Percentiles rank a stretch among this genome's conserved stretches.
These are phyloP conservation scores for Paratinospora sagittata DNA, from an alignment of 164 flowering plant species.

Conservation along the genomic window DNA sequence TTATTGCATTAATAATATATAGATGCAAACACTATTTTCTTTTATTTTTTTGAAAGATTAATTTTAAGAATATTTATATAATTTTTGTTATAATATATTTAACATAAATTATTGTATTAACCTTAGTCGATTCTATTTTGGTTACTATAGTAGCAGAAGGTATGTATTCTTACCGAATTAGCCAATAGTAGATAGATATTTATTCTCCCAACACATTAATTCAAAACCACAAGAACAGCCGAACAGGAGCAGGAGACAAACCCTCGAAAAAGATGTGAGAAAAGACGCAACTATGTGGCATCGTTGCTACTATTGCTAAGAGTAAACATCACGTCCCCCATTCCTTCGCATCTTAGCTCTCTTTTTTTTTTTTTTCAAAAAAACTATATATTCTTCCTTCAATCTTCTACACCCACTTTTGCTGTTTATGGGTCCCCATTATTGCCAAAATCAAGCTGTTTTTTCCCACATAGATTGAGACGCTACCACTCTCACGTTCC, in stretches of 20 bases:
- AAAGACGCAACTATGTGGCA: slow-evolving; percentile 1
- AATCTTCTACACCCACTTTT: not conserved
- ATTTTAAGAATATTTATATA: too few species aligned
- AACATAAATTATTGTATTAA: too few species aligned
- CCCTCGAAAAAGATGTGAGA: not conserved
- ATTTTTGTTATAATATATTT: too few species aligned
- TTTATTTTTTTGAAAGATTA: too few species aligned
- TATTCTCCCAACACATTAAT: not conserved
- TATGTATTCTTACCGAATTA: too few species aligned
- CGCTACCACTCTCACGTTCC: not conserved
- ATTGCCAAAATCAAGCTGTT: not conserved
- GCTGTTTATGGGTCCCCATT: slow-evolving; percentile 1
- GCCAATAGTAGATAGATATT: too few species aligned
- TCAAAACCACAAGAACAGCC: not conserved
- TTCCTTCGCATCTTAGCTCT: not conserved
- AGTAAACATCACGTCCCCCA: not conserved
- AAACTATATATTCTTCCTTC: too few species aligned
- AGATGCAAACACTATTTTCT: too few species aligned
- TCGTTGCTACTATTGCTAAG: not conserved
- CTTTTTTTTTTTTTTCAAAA: not conserved
- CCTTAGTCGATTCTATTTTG: too few species aligned
- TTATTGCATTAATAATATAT: too few species aligned
- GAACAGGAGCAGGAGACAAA: not conserved
- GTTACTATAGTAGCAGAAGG: too few species aligned
- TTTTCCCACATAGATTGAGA: slow-evolving; percentile 1